phyloP scores from a whole-genome alignment of 441 rosid genomes.

The Populus hybrid region DNA sequence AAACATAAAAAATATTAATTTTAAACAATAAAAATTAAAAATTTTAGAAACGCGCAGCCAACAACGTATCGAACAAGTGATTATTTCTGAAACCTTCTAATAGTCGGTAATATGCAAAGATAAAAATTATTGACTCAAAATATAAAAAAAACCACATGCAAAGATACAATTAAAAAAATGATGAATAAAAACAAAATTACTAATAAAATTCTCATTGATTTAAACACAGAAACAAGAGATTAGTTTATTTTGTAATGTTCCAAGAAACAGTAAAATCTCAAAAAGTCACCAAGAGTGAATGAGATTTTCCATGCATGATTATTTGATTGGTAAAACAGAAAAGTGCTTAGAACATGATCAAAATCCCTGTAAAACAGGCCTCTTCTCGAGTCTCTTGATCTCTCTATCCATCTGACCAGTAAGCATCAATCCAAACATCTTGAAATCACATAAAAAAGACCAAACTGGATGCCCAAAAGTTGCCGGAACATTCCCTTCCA shows the following conservation, averaged over 20 bases:
- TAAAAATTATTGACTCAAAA: no score
- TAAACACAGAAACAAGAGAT: no score
- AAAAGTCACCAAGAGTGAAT: background rate
- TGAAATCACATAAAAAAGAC: constrained; percentile 82
- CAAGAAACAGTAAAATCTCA: constrained; percentile 1
- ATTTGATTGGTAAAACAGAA: constrained; percentile 4
- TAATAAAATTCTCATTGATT: background rate
- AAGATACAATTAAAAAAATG: background rate
- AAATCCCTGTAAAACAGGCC: constrained; percentile 64
- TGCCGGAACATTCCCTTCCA: constrained; percentile 83
- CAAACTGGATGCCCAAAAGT: constrained; percentile 89
- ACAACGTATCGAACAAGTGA: background rate
- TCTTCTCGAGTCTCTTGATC: constrained; percentile 92
- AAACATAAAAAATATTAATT: no score
- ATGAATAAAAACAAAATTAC: background rate
- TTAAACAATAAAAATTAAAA: no score
- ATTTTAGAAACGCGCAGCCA: no score
- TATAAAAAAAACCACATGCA: no score
- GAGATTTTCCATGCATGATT: constrained; percentile 1
- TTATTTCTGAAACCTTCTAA: background rate
- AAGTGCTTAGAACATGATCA: constrained; percentile 20
- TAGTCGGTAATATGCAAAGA: background rate
- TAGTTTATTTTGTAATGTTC: background rate
- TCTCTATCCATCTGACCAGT: constrained; percentile 71
- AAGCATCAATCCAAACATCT: constrained; percentile 60